Percentiles rank a stretch among this genome's conserved stretches.
These are phyloP conservation scores for Cicer bijugum DNA, from an alignment of 306 rosid species.

Conservation along the genomic window DNA sequence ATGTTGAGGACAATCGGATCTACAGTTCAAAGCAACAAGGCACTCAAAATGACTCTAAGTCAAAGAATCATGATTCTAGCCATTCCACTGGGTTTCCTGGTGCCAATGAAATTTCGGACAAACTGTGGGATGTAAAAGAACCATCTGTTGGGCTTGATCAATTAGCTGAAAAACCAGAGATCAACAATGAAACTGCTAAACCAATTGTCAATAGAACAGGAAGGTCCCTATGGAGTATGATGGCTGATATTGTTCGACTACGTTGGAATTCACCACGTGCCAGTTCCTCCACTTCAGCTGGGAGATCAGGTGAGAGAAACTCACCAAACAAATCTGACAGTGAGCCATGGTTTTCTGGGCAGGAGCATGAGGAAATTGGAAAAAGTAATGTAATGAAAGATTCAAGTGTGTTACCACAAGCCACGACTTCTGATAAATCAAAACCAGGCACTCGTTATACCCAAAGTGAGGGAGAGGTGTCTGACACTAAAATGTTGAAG, in stretches of 20 bases:
- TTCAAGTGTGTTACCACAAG: slow-evolving; percentile 49
- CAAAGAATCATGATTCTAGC: slow-evolving; percentile 51
- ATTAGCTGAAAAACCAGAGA: slow-evolving; percentile 55
- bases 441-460: slow-evolving; percentile 41
- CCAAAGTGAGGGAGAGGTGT: slow-evolving; percentile 53
- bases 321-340: slow-evolving; percentile 70
- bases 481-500: slow-evolving; percentile 45
- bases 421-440: slow-evolving; percentile 51
- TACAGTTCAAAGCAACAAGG: slow-evolving; percentile 43
- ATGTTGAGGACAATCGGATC: slow-evolving; percentile 47
- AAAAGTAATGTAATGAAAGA: slow-evolving; percentile 50
- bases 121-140: slow-evolving; percentile 73
- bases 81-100: slow-evolving; percentile 64
- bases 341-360: slow-evolving; percentile 78
- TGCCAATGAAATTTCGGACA: slow-evolving; percentile 78
- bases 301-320: slow-evolving; percentile 60
- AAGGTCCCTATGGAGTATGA: slow-evolving; percentile 71
- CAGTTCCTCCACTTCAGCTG: slow-evolving; percentile 58
- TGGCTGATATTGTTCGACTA: slow-evolving; percentile 66
- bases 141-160: slow-evolving; percentile 53
- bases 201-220: slow-evolving; percentile 70
- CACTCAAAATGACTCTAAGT: slow-evolving; percentile 49
- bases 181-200: slow-evolving; percentile 46
- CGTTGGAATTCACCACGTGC: slow-evolving; percentile 68
- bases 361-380: slow-evolving; percentile 64